phyloP scores from a whole-genome alignment of 495 filamentous ascomycete species.

The Hypoxylon crocopeplum region DNA sequence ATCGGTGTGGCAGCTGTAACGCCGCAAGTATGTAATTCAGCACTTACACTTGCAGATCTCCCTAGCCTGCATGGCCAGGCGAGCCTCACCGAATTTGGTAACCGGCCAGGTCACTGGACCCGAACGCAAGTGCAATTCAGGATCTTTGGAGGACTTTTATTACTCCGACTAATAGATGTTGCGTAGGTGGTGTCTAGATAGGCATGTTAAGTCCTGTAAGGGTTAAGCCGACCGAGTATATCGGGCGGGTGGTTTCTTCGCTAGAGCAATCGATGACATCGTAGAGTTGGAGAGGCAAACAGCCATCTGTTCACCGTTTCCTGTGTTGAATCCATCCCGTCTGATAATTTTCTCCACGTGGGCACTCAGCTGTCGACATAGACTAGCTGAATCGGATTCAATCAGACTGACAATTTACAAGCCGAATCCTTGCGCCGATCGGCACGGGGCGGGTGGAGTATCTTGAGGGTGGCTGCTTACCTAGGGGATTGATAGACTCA shows the following conservation, averaged over 20 bases:
- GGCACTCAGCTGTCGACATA: too few relatives aligned
- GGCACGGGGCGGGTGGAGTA: neutral
- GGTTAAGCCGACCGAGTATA: neutral
- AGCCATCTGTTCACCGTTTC: too few relatives aligned
- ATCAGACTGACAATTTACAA: neutral
- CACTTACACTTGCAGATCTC: neutral
- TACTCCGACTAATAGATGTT: neutral
- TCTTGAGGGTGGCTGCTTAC: neutral
- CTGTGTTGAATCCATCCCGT: too few relatives aligned
- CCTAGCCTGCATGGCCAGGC: slow-evolving; percentile 9
- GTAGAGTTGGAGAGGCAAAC: neutral
- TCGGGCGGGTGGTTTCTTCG: slow-evolving; percentile 6
- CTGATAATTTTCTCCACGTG: neutral
- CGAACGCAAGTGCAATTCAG: slow-evolving; percentile 13
- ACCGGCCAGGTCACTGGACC: neutral
- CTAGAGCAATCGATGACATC: neutral
- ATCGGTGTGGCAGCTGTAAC: neutral
- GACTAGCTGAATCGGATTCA: neutral
- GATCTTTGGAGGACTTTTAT: slow-evolving; percentile 2
- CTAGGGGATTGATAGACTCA: too few relatives aligned
- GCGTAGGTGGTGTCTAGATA: too few relatives aligned
- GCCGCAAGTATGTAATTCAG: neutral
- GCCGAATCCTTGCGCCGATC: neutral
- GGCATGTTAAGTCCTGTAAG: neutral
- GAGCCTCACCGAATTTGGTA: slow-evolving; percentile 13